Evolutionary conservation across 2,329 filamentous ascomycete species (phyloP), one percentile per base, ranked within the genome.

Genomic region (Pestalotiopsis sp.): DNA sequence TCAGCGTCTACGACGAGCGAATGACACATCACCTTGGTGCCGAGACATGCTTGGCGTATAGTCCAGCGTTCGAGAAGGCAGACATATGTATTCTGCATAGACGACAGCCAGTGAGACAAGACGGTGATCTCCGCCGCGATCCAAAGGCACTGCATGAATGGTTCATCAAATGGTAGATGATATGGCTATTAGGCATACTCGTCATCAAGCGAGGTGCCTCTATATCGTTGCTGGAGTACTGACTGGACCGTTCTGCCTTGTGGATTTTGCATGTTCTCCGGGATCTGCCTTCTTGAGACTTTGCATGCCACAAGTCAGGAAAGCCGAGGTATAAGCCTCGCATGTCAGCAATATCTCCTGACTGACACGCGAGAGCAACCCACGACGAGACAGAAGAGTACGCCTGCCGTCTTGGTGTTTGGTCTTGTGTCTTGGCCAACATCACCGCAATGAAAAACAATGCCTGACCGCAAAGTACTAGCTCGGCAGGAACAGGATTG

Each of bases 361-460:
- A 23, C 31, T 63, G 60, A 63, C 60, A 41, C 25, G 31, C 31
- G 31, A 60, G 25, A 17, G 31, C 57, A 27, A 27, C 31, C 11
- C 14, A n/a, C 45, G 4, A 23, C 5, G 57, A 14, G 14, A 60
- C 12, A 14, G 31, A 27, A 17, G 6, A 23, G 25, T 60, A 41
- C 36, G 60, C 60, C 60, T 36, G n/a, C 60, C 60, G 36, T 63
- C 60, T 63, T 63, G 60, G 36, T n/a, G 60, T 63, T 63, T 63
- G 60, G 38, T 20, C 23, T 23, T 38, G 31, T 38, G 17, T 23
- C 31, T 60, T 27, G 57, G 57, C 57, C 25, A 60, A 23, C 13
- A 27, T 17, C 31, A n/a, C 20, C 45, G 4, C 7, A 4, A 23
- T 17, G 11, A 9, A n/a, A 23, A 52, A 9, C 6, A 52, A 20